Percentiles rank a stretch among this genome's conserved stretches.
These are phyloP conservation scores for Rhododendron simsii DNA, from an alignment of 148 eudicot genomes.

Conservation along the genomic window DNA sequence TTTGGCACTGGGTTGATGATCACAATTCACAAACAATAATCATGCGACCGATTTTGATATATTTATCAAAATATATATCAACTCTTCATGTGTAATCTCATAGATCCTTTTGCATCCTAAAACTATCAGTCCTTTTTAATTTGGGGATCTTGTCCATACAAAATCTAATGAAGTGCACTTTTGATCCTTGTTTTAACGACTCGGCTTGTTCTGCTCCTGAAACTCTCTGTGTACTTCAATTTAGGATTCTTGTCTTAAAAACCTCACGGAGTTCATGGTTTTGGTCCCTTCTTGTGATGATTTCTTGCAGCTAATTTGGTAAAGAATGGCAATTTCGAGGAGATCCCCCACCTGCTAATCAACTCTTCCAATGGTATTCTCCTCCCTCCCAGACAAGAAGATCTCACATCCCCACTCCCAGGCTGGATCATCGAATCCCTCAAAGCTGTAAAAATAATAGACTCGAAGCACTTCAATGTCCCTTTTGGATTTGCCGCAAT, in stretches of 20 bases:
- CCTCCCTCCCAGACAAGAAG: constrained; percentile 49
- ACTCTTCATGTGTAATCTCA: background rate
- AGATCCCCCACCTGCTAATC: constrained; percentile 8
- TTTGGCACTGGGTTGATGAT: background rate
- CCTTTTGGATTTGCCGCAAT: background rate
- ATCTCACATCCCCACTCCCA: constrained; percentile 44
- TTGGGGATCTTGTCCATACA: background rate
- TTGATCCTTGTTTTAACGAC: background rate
- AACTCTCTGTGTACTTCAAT: background rate
- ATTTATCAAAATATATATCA: background rate
- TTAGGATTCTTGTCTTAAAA: background rate
- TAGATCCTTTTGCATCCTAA: background rate
- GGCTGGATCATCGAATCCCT: constrained; percentile 59
- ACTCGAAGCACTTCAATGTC: constrained; percentile 16
- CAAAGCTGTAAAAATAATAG: constrained; percentile 43
- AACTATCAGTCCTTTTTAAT: background rate
- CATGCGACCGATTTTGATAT: too few relatives aligned
- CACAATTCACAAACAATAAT: too few relatives aligned
- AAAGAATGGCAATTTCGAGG: background rate
- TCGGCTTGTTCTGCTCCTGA: background rate
- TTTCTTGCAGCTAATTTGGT: background rate
- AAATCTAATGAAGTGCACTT: background rate
- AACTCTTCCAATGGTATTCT: constrained; percentile 50
- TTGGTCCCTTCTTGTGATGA: background rate
- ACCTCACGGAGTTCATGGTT: background rate